phyloP scores from a whole-genome alignment of 768 basidiomycete genomes.

The Termitomyces sp. region DNA sequence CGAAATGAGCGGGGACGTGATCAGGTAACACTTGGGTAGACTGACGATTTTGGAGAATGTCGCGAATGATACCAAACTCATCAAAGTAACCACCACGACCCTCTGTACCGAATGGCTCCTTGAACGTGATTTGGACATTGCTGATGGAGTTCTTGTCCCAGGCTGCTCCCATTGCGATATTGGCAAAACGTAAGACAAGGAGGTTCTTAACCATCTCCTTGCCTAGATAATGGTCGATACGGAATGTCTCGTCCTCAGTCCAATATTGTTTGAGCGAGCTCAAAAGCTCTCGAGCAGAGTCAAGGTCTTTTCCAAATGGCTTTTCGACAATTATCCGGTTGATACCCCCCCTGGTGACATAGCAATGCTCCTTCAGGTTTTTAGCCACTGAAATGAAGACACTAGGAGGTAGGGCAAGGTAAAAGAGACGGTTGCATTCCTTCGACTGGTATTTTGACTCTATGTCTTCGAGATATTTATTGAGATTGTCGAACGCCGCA shows the following conservation, averaged over 20 bases:
- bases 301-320: conserved; percentile 94
- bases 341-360: conserved; percentile 60
- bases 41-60: conserved; percentile 97
- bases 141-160: conserved; percentile 97
- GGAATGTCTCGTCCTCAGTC: conserved; percentile 97
- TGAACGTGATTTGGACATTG: conserved; percentile 99
- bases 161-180: conserved; percentile 79
- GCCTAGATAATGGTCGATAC: conserved; percentile 98
- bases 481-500: conserved; percentile 73
- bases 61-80: conserved; percentile 98
- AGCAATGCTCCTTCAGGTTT: conserved; percentile 80
- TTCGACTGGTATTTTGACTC: conserved; percentile 67
- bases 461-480: conserved; percentile 71
- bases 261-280: conserved; percentile 79
- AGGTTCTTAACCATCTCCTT: conserved; percentile 99
- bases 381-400: conserved; percentile 91
- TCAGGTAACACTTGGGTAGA: conserved; percentile 19
- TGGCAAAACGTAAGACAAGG: conserved; percentile 93
- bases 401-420: conserved; percentile 95
- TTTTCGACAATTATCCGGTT: conserved; percentile 98
- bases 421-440: conserved; percentile 84
- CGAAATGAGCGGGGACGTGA: conserved; percentile 15
- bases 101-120: conserved; percentile 98
- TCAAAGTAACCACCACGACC: conserved; percentile 99
- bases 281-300: conserved; percentile 79